Percentiles rank a stretch among this genome's conserved stretches.
Conservation (phyloP, 208 protist species). For the Jaenimonas drosophilae region DNA sequence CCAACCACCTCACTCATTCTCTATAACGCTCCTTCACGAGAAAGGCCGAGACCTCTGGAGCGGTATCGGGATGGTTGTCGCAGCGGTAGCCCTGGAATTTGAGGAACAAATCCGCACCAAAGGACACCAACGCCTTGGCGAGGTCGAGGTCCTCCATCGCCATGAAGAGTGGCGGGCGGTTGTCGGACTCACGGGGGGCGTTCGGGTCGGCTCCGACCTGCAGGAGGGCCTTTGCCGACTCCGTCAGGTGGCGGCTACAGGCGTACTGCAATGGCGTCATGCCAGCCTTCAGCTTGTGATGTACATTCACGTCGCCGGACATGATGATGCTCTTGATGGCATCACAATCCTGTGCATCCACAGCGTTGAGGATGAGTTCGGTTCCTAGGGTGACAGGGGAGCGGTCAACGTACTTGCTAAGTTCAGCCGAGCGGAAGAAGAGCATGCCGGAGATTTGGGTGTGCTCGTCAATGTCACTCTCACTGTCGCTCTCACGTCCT, state of each 20-base stretch:
- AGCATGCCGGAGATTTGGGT: constrained; percentile 57
- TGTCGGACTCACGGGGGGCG: constrained; percentile 41
- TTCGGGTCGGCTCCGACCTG: constrained; percentile 71
- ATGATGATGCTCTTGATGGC: constrained; percentile 34
- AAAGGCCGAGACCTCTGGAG: constrained; percentile 44
- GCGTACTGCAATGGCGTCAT: constrained; percentile 85
- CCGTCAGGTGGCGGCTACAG: constrained; percentile 41
- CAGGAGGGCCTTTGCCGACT: constrained; percentile 44
- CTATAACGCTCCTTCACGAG: too few relatives aligned
- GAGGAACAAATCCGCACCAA: constrained; percentile 54
- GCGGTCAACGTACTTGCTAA: constrained; percentile 43
- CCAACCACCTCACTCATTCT: too few relatives aligned
- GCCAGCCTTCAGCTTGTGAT: constrained; percentile 31
- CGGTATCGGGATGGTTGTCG: constrained; percentile 71
- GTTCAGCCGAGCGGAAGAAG: constrained; percentile 74
- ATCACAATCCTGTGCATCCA: constrained; percentile 35
- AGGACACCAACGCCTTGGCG: constrained; percentile 50
- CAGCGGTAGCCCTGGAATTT: constrained; percentile 66
- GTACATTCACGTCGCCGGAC: constrained; percentile 41
- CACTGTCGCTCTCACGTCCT: constrained; percentile 77
- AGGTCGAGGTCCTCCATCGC: constrained; percentile 59
- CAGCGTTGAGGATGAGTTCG: constrained; percentile 41
- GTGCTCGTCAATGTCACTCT: constrained; percentile 73
- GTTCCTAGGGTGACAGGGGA: constrained; percentile 41
- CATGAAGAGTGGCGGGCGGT: constrained; percentile 81